phyloP scores from a whole-genome alignment of 2,329 filamentous ascomycete genomes.

The Aspergillus spinulosporus region DNA sequence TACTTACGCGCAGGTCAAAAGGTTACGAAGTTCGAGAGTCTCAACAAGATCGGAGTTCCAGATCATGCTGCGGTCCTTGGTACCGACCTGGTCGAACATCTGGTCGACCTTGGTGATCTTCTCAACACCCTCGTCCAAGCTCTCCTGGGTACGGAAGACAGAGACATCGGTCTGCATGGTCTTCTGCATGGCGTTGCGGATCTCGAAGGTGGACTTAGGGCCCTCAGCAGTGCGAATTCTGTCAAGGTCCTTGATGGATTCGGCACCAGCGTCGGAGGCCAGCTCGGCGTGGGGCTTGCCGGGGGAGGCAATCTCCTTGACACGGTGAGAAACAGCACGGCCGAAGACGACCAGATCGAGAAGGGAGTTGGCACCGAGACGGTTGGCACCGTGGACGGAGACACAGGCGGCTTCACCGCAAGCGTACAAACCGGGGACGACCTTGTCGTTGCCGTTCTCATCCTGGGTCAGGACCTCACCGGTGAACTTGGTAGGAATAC shows the following conservation, averaged over 20 bases:
- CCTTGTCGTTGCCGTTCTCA: constrained; percentile 80
- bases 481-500: constrained; percentile 96
- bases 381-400: constrained; percentile 97
- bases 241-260: constrained; percentile 84
- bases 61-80: constrained; percentile 99
- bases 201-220: constrained; percentile 81
- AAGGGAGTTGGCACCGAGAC: constrained; percentile 95
- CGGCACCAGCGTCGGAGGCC: constrained; percentile 80
- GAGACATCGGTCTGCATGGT: constrained; percentile 96
- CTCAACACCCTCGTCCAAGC: constrained; percentile 86
- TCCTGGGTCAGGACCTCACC: constrained; percentile 93
- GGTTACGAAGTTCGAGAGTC: constrained; percentile 90
- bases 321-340: constrained; percentile 94
- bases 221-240: constrained; percentile 79
- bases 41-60: constrained; percentile 98
- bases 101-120: constrained; percentile 84
- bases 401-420: constrained; percentile 97
- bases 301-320: constrained; percentile 89
- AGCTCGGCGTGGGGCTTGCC: constrained; percentile 77
- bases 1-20: constrained; percentile 92
- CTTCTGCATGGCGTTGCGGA: constrained; percentile 93
- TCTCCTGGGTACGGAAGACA: constrained; percentile 94
- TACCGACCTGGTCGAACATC: constrained; percentile 78
- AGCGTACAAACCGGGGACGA: constrained; percentile 92
- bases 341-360: constrained; percentile 97